Conservation (phyloP, 129 eudicot genomes). For the Lactuca sativa region DNA sequence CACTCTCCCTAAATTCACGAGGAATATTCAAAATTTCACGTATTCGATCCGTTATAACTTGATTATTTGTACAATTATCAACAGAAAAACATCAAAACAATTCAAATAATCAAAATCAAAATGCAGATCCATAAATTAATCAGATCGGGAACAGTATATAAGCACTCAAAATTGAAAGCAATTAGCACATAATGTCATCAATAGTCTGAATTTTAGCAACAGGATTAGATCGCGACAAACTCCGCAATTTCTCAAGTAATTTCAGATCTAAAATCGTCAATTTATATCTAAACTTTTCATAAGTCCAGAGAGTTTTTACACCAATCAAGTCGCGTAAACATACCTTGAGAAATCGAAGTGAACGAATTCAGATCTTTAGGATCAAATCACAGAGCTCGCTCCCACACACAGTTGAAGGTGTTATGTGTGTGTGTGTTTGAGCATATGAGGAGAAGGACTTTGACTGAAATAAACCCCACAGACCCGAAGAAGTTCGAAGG, state of each 20-base stretch:
- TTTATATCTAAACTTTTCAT: not conserved
- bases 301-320: not conserved
- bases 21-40: constrained; percentile 3
- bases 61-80: constrained; percentile 1
- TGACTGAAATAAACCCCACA: constrained; percentile 30
- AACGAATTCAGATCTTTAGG: constrained; percentile 19
- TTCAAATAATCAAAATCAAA: constrained; percentile 15
- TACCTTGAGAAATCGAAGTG: constrained; percentile 16
- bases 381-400: constrained; percentile 13
- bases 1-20: constrained; percentile 6
- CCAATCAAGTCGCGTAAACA: constrained; percentile 16
- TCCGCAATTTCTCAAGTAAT: constrained; percentile 4
- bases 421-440: constrained; percentile 26
- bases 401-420: constrained; percentile 36
- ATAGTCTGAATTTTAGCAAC: constrained; percentile 16
- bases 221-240: constrained; percentile 33
- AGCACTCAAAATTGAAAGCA: constrained; percentile 14
- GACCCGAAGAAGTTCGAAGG: constrained; percentile 11
- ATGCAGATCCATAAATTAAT: constrained; percentile 40
- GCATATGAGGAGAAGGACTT: constrained; percentile 26
- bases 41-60: constrained; percentile 15
- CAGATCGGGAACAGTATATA: constrained; percentile 27
- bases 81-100: constrained; percentile 6
- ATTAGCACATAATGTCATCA: constrained; percentile 1
- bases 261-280: constrained; percentile 28